A percentile compares a stretch with the other conserved stretches of the same genome.
These are phyloP conservation scores for Malassezia sp. DNA, from an alignment of 1,284 basidiomycete species.

Conservation along the genomic window DNA sequence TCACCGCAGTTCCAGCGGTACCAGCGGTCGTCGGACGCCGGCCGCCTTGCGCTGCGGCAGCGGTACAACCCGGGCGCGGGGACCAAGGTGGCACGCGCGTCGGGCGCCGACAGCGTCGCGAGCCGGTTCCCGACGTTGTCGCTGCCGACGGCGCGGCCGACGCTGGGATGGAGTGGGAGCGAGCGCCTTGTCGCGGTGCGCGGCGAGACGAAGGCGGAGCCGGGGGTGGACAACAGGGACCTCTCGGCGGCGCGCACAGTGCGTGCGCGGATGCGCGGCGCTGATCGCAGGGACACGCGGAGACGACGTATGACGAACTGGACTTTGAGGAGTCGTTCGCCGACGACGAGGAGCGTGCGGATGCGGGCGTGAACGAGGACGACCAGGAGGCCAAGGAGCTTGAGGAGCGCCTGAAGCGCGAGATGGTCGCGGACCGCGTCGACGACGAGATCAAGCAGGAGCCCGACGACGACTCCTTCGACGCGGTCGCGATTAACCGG, in stretches of 20 bases:
- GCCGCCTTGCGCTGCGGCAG: slow-evolving; percentile 26
- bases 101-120: not conserved
- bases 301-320: slow-evolving; percentile 35
- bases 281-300: no score
- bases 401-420: slow-evolving; percentile 41
- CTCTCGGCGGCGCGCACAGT: no score
- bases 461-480: slow-evolving; percentile 19
- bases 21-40: slow-evolving; percentile 28
- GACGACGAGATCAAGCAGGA: slow-evolving; percentile 22
- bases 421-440: slow-evolving; percentile 41
- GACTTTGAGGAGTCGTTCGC: slow-evolving; percentile 44
- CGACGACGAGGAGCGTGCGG: slow-evolving; percentile 39
- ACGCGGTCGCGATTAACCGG: slow-evolving; percentile 21
- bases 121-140: slow-evolving; percentile 8
- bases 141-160: slow-evolving; percentile 5
- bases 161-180: slow-evolving; percentile 13
- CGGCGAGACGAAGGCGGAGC: no score
- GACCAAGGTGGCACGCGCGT: not conserved
- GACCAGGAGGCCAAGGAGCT: slow-evolving; percentile 41
- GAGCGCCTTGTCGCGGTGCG: slow-evolving; percentile 11
- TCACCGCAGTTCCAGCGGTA: slow-evolving; percentile 25
- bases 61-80: slow-evolving; percentile 16
- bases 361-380: slow-evolving; percentile 25
- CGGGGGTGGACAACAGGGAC: no score
- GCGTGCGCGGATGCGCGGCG: no score